Conservation (phyloP, 345 rosid species). For the Limnanthes douglasii region DNA sequence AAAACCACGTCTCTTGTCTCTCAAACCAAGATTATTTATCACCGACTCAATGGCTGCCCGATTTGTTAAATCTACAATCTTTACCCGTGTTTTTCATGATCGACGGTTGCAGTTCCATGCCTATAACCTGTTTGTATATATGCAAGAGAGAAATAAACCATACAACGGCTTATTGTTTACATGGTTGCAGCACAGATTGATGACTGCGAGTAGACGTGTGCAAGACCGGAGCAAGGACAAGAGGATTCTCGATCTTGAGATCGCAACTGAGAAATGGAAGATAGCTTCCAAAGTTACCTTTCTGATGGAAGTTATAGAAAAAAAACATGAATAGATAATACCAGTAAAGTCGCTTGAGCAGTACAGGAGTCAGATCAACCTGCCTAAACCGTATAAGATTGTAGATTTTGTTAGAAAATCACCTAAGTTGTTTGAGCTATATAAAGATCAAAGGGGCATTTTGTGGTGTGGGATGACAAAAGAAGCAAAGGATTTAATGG, state of each 20-base stretch:
- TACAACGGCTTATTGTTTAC: constrained; percentile 7
- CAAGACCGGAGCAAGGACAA: constrained; percentile 62
- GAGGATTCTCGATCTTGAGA: constrained; percentile 57
- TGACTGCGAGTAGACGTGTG: constrained; percentile 67
- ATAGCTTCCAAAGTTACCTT: constrained; percentile 39
- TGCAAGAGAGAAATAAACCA: constrained; percentile 20
- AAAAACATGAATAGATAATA: constrained; percentile 62
- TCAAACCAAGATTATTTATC: too few species aligned
- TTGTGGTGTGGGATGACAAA: constrained; percentile 76
- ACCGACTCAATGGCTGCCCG: too few species aligned
- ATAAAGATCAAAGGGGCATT: constrained; percentile 55
- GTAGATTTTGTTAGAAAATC: constrained; percentile 55
- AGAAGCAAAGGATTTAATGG: constrained; percentile 38
- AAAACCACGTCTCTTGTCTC: too few species aligned
- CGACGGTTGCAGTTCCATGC: too few species aligned
- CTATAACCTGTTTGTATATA: constrained; percentile 22
- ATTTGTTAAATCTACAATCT: too few species aligned
- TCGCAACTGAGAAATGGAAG: constrained; percentile 65
- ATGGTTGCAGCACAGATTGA: constrained; percentile 30
- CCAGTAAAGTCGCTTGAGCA: constrained; percentile 39
- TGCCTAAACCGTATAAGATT: constrained; percentile 55
- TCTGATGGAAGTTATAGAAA: constrained; percentile 47
- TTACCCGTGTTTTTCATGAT: too few species aligned
- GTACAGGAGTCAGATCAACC: constrained; percentile 35
- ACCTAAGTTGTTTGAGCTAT: constrained; percentile 63